These are phyloP conservation scores for Bonia amplexicaulis DNA, from an alignment of 176 grass and related monocot species.

Conservation along the genomic window DNA sequence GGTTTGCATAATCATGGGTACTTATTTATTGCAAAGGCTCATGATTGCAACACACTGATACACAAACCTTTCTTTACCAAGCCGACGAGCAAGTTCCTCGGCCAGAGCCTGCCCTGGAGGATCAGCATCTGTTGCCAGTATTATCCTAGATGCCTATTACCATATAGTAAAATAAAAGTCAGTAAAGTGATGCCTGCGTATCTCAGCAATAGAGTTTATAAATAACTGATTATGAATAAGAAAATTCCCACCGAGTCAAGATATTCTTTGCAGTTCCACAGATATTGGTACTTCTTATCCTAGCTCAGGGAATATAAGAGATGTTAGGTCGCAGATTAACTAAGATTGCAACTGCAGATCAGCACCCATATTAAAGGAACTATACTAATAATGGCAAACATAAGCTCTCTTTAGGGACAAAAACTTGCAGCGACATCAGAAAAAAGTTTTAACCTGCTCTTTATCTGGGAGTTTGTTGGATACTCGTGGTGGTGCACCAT, in stretches of 20 bases:
- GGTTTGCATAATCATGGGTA: not conserved
- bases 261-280: constrained; percentile 92
- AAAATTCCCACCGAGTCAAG: constrained; percentile 62
- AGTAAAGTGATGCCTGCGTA: not conserved
- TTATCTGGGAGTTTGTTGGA: constrained; percentile 47
- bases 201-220: not conserved
- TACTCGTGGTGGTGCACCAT: constrained; percentile 54
- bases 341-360: constrained; percentile 9
- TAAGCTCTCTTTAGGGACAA: not conserved
- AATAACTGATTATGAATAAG: constrained; percentile 10
- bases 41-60: constrained; percentile 9
- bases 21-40: constrained; percentile 8
- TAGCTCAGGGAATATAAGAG: constrained; percentile 68
- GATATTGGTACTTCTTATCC: constrained; percentile 85
- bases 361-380: not conserved
- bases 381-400: not conserved
- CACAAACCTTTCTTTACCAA: constrained; percentile 97
- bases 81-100: constrained; percentile 85
- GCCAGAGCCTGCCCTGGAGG: constrained; percentile 76
- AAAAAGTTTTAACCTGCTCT: constrained; percentile 52
- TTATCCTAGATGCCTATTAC: constrained; percentile 87
- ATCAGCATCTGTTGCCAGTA: constrained; percentile 87
- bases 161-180: constrained; percentile 15
- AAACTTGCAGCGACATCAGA: constrained; percentile 4
- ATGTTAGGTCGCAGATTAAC: constrained; percentile 37